A percentile compares a stretch with the other conserved stretches of the same genome.
These are phyloP conservation scores for Wickerhamomyces strasburgensis DNA, from an alignment of 805 yeast genomes.

Conservation along the genomic window DNA sequence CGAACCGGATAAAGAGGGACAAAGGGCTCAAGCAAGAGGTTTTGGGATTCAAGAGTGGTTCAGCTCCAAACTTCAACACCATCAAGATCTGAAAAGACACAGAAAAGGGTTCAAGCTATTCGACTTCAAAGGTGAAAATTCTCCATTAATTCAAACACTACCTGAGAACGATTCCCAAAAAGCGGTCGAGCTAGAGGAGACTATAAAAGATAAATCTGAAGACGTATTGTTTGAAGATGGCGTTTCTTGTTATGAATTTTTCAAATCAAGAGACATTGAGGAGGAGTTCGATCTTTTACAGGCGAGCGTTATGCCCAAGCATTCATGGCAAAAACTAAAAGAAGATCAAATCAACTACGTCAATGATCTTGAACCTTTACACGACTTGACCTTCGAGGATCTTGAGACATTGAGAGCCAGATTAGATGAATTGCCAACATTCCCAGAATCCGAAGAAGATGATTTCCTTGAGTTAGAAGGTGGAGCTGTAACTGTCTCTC, in stretches of 20 bases:
- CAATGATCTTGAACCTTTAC: conserved; percentile 4
- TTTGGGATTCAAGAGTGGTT: not conserved
- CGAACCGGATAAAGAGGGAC: too few species aligned
- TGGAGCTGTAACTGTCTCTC: not conserved
- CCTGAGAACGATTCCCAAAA: too few species aligned
- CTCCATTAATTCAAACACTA: too few species aligned
- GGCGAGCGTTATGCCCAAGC: not conserved
- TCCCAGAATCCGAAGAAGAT: conserved; percentile 1
- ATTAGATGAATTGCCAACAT: not conserved
- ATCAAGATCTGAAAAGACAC: not conserved
- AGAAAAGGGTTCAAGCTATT: not conserved
- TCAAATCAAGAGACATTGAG: not conserved
- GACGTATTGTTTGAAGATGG: not conserved
- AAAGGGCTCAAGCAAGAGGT: too few species aligned
- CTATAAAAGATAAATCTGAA: too few species aligned
- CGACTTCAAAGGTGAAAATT: not conserved
- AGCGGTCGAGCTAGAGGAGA: too few species aligned
- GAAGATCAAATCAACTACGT: not conserved
- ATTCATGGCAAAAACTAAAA: not conserved
- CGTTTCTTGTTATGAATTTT: conserved; percentile 2
- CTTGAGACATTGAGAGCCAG: conserved; percentile 6
- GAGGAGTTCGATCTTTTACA: not conserved
- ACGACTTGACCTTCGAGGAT: conserved; percentile 3
- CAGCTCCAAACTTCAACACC: not conserved
- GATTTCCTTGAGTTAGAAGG: not conserved